Conservation (phyloP, 306 rosid species). For the Trichosanthes truncata region DNA sequence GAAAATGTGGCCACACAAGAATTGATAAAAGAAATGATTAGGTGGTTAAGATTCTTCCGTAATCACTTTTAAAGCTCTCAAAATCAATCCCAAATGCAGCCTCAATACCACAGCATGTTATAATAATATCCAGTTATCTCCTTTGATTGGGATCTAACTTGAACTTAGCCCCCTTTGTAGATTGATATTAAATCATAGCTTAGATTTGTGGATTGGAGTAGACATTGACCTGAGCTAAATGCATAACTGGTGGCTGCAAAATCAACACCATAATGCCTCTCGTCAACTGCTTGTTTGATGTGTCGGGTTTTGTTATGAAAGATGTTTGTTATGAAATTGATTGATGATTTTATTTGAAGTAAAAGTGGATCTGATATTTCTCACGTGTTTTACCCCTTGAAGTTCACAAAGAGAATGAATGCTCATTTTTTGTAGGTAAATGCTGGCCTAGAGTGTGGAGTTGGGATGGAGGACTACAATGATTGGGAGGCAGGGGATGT, state of each 20-base stretch:
- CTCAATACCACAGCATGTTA: background rate
- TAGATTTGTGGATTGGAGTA: background rate
- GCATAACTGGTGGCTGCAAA: background rate
- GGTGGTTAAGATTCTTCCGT: background rate
- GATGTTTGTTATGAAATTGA: background rate
- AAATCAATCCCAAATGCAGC: background rate
- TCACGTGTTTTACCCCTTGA: background rate
- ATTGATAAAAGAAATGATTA: background rate
- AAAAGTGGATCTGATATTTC: background rate
- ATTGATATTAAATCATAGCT: background rate
- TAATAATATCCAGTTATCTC: background rate
- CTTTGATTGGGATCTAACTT: background rate
- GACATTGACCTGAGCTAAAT: background rate
- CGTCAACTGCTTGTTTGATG: background rate
- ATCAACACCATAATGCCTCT: background rate
- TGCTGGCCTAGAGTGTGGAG: constrained; percentile 93
- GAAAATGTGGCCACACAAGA: background rate
- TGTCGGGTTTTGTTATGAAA: background rate
- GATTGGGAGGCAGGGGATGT: constrained; percentile 85
- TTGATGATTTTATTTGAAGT: background rate
- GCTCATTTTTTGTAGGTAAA: constrained; percentile 48
- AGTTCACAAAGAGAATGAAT: background rate
- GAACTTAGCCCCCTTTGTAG: background rate
- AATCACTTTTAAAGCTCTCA: no score
- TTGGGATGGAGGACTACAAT: constrained; percentile 64